Evolutionary conservation across 2,329 filamentous ascomycete genomes (phyloP).

Genomic region (Lithohypha guttulata): DNA sequence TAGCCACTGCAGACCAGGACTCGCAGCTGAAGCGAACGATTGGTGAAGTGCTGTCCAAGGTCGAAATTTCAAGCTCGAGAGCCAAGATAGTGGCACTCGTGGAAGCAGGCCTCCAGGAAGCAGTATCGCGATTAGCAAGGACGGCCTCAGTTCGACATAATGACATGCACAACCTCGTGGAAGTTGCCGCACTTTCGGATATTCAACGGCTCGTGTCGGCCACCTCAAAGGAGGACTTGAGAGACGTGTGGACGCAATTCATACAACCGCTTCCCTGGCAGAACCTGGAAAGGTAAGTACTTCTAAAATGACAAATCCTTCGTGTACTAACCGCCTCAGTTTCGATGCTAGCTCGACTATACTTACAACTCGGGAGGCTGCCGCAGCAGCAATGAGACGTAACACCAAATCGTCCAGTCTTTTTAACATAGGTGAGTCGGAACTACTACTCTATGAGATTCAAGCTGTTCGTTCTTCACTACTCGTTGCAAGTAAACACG

Average conservation of each 20-base stretch:
- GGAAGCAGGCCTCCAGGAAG: neutral
- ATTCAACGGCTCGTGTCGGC: conserved; percentile 11
- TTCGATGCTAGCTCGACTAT: conserved; percentile 62
- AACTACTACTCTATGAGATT: conserved; percentile 62
- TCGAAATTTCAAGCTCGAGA: neutral
- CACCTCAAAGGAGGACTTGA: conserved; percentile 10
- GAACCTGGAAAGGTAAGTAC: conserved; percentile 5
- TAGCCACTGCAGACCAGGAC: conserved; percentile 58
- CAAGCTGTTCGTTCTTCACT: conserved; percentile 67
- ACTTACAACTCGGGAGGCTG: conserved; percentile 69
- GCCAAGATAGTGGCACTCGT: neutral
- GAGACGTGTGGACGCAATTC: conserved; percentile 10
- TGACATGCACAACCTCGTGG: neutral
- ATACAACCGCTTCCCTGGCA: conserved; percentile 7
- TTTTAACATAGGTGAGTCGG: conserved; percentile 49
- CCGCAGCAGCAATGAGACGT: conserved; percentile 68
- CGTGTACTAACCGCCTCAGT: conserved; percentile 23
- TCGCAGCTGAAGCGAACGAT: conserved; percentile 62
- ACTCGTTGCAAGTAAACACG: conserved; percentile 65
- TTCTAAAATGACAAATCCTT: too few relatives aligned
- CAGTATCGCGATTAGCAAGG: too few relatives aligned
- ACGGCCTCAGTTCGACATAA: neutral
- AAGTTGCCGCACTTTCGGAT: conserved; percentile 15
- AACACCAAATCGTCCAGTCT: conserved; percentile 52
- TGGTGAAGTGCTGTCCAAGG: conserved; percentile 57